Percentiles rank a stretch among this genome's conserved stretches.
Conservation (phyloP, 139 green algal species). For the Yamagishiella unicocca region DNA sequence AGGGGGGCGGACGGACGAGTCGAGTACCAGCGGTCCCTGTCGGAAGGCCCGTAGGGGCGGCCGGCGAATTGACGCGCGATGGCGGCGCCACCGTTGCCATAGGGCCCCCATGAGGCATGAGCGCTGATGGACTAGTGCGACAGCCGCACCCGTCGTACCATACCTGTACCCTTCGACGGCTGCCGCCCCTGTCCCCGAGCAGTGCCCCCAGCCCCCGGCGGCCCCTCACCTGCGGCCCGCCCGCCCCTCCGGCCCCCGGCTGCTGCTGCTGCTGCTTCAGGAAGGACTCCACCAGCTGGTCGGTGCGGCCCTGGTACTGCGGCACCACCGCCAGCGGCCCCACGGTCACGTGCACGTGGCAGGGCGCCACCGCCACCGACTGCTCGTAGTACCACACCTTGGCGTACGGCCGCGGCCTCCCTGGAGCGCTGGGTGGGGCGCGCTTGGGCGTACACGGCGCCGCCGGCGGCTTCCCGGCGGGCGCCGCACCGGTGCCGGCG, state of each 20-base stretch:
- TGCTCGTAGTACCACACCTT: constrained; percentile 51
- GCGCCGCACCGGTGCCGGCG: background rate
- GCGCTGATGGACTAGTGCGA: too few species aligned
- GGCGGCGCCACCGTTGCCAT: too few species aligned
- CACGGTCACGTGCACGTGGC: constrained; percentile 40
- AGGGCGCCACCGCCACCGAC: constrained; percentile 4
- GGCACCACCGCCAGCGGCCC: constrained; percentile 47
- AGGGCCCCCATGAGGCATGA: too few species aligned
- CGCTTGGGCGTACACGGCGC: background rate
- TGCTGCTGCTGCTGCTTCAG: constrained; percentile 30
- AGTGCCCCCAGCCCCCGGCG: background rate
- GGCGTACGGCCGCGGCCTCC: background rate
- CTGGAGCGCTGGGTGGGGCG: background rate
- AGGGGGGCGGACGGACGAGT: too few species aligned
- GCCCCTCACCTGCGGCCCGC: background rate
- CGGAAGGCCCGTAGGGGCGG: too few species aligned
- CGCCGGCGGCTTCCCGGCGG: background rate
- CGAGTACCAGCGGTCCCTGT: too few species aligned
- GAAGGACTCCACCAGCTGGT: constrained; percentile 27
- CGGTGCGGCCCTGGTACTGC: constrained; percentile 48
- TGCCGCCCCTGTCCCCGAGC: background rate
- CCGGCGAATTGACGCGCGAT: too few species aligned
- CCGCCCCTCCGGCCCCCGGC: background rate
- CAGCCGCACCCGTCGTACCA: too few species aligned
- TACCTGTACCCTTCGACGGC: too few species aligned